Conservation (phyloP, 1,284 basidiomycete species). For the Puccinia novopanici region DNA sequence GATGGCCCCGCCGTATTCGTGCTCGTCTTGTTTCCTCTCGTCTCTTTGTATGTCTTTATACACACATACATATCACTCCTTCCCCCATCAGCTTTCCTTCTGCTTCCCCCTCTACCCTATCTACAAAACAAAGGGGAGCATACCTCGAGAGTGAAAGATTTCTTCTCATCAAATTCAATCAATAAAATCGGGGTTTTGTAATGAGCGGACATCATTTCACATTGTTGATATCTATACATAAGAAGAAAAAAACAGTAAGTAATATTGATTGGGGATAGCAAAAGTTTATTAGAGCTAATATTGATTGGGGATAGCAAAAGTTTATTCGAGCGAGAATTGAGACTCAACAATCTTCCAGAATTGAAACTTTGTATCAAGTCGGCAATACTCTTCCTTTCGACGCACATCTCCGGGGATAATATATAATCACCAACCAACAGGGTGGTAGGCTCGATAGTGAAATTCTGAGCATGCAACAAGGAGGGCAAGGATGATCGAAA, state of each 20-base stretch:
- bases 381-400: slow-evolving; percentile 90
- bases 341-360: slow-evolving; percentile 71
- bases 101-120: not conserved
- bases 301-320: too few relatives aligned
- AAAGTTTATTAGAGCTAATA: not conserved
- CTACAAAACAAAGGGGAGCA: not conserved
- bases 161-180: slow-evolving; percentile 99
- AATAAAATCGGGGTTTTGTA: slow-evolving; percentile 91
- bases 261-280: too few relatives aligned
- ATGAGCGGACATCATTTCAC: slow-evolving; percentile 92
- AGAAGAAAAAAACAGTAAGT: not conserved
- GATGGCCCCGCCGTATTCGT: slow-evolving; percentile 60
- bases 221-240: slow-evolving; percentile 75
- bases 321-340: not conserved
- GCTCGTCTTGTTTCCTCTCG: slow-evolving; percentile 36
- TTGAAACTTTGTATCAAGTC: slow-evolving; percentile 90
- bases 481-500: slow-evolving; percentile 91
- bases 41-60: slow-evolving; percentile 43
- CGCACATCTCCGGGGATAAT: slow-evolving; percentile 88
- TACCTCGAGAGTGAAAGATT: slow-evolving; percentile 74
- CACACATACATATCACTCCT: not conserved
- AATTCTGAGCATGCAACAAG: slow-evolving; percentile 77
- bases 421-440: slow-evolving; percentile 96
- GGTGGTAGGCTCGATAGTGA: slow-evolving; percentile 83
- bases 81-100: not conserved